Base-by-base conservation (phyloP, 257 asterid genomes). In the Hygrophila difformis region DNA sequence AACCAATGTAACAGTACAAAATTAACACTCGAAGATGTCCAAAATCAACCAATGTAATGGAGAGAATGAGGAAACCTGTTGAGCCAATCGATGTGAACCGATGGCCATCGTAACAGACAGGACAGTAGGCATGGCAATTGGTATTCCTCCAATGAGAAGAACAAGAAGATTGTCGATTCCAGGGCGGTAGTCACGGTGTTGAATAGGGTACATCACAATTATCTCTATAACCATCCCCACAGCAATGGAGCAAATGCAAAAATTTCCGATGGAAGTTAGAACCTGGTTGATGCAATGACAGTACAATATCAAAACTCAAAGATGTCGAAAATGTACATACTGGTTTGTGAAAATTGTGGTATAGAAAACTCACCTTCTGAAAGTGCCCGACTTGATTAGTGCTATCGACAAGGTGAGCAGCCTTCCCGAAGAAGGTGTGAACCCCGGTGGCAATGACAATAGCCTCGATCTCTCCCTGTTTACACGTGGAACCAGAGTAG, bases 121-220 rank as follows among this genome's bases (percentile, higher is more conserved):
- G 37, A 89, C 98, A 12, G 98, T 89, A 0, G 98, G 98, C 98
- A 89, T 89, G 35, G 98, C 98, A 68, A 89, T 89, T 20, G 96
- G 98, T 44, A 89, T 82, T 68, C 98, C 98, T 40, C 98, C 96
- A 39, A 89, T 89, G 68, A 89, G 94, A 47, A 89, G 88, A 64
- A 89, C 96, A 34, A 89, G 94, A 63, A 89, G 96, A 69, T 89
- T 89, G 74, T 85, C 98, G 29, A 89, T 89, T 51, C 98, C 98
- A 8, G 96, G 98, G 33, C 96, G 93, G 62, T 89, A 89, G 1
- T 65, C 35, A 42, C 98, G 68, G 43, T 79, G 88, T 48, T 89
- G 98, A 60, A 89, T 89, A 26, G 98, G 98, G 55, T 89, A 89
- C 96, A 85, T 82, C 60, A 89, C 98, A 24, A 89, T 41, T 15